Evolutionary conservation across 2,329 filamentous ascomycete species (phyloP).

Genomic region (Bretziella fagacearum): DNA sequence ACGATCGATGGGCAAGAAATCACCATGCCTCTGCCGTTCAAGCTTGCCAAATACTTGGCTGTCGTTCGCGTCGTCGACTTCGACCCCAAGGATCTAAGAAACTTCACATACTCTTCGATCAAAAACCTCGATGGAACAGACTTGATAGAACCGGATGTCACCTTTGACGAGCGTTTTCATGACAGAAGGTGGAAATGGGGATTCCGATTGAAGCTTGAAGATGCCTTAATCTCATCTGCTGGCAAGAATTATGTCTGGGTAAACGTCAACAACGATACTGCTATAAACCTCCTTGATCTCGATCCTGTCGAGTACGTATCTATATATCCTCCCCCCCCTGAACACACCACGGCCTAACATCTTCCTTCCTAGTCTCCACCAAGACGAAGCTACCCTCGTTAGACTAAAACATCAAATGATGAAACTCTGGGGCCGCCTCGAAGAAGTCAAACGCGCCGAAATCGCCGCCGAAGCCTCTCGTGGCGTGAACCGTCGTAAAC

Average conservation of each 20-base stretch:
- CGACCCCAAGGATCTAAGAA: constrained; percentile 48
- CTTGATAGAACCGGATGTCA: constrained; percentile 13
- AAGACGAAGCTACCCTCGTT: constrained; percentile 30
- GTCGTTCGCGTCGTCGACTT: constrained; percentile 70
- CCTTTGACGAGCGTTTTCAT: constrained; percentile 14
- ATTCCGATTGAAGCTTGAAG: constrained; percentile 65
- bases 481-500: constrained; percentile 22
- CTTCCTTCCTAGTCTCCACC: constrained; percentile 32
- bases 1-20: constrained; percentile 13
- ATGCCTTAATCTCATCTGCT: constrained; percentile 26
- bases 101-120: constrained; percentile 43
- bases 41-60: constrained; percentile 52
- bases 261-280: constrained; percentile 43
- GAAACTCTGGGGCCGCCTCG: constrained; percentile 69
- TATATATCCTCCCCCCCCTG: too few species aligned
- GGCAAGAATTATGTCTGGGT: constrained; percentile 33
- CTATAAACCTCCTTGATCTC: constrained; percentile 30
- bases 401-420: constrained; percentile 54
- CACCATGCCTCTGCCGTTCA: constrained; percentile 45
- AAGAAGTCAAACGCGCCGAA: constrained; percentile 42
- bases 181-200: constrained; percentile 58
- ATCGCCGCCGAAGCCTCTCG: neutral
- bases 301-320: constrained; percentile 29
- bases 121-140: constrained; percentile 19
- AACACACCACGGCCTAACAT: constrained; percentile 7